These are phyloP conservation scores for Daldinia childiae DNA, from an alignment of 495 filamentous ascomycete genomes.

Conservation along the genomic window DNA sequence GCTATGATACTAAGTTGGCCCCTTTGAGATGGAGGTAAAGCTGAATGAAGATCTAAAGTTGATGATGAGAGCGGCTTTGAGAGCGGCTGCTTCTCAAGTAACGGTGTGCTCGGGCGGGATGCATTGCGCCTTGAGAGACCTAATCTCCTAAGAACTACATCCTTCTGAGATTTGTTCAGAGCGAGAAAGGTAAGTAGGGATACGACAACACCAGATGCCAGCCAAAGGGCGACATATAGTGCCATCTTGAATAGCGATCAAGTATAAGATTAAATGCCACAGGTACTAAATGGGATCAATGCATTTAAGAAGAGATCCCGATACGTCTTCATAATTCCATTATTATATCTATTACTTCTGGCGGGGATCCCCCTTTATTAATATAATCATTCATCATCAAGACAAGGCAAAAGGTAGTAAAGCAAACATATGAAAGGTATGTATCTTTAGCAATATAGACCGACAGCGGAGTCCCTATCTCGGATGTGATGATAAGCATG, in stretches of 20 bases:
- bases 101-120: constrained; percentile 32
- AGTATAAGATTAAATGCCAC: not conserved
- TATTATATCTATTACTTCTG: not conserved
- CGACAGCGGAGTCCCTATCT: constrained; percentile 40
- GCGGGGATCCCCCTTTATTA: constrained; percentile 12
- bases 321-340: constrained; percentile 7
- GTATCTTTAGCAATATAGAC: constrained; percentile 7
- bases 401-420: not conserved
- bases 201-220: constrained; percentile 31
- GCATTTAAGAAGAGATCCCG: not conserved
- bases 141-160: constrained; percentile 35
- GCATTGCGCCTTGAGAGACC: constrained; percentile 17
- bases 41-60: constrained; percentile 25
- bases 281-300: not conserved
- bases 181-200: constrained; percentile 43
- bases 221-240: constrained; percentile 20
- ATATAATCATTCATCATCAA: constrained; percentile 9
- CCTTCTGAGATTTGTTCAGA: constrained; percentile 38
- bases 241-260: constrained; percentile 14
- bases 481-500: constrained; percentile 32
- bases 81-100: constrained; percentile 36
- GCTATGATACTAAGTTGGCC: constrained; percentile 45
- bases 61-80: constrained; percentile 33
- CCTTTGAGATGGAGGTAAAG: constrained; percentile 46
- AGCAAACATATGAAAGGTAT: not conserved